Base-by-base conservation (phyloP, 768 basidiomycete genomes). In the Tulasnella sp. region DNA sequence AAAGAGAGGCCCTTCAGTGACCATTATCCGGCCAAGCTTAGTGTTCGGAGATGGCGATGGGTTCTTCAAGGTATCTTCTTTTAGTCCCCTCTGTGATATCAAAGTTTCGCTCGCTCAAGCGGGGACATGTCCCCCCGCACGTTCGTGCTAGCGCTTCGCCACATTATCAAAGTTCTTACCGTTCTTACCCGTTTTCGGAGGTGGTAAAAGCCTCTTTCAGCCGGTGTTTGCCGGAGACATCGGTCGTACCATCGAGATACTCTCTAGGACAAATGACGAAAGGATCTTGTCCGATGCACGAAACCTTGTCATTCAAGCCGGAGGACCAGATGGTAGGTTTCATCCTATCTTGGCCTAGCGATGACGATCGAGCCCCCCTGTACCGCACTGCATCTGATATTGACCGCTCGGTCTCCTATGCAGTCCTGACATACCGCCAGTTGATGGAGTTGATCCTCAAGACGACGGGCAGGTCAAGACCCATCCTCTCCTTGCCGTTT, bases 31-130 rank as follows among this genome's bases (percentile, higher is more conserved):
- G 41, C 93, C 93, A 6, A 93, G 92, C 81, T 86, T 94, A 41
- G 89, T 94, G 2, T 94, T 94, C 85, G 94, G 93, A 3, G 92
- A 91, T 0, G 93, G 92, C 8, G 93, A 94, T 83, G 89, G 90
- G 24, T 93, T 94, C 86, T 94, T 94, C 85, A 90, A 89, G 80
- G 93, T 93, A 78, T 77, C 90, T 34, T 48, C 16, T 81, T 28
- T 5, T 24, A 22, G 4, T 20, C 41, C 72, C 31, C 48, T 73
- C 72, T 20, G 16, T 72, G 54, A 54, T n/a, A 54, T 54, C 54
- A 54, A 54, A n/a, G 54, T 54, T 54, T 54, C 54, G 24, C 54
- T 46, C 22, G n/a, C 54, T n/a, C 24, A 54, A 54, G 54, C 7
- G 54, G 46, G 6, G n/a, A n/a, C n/a, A n/a, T n/a, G 3, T n/a